Evolutionary conservation across 225 moss, liverwort and hornwort species (phyloP).

Genomic region (Lunularia cruciata): DNA sequence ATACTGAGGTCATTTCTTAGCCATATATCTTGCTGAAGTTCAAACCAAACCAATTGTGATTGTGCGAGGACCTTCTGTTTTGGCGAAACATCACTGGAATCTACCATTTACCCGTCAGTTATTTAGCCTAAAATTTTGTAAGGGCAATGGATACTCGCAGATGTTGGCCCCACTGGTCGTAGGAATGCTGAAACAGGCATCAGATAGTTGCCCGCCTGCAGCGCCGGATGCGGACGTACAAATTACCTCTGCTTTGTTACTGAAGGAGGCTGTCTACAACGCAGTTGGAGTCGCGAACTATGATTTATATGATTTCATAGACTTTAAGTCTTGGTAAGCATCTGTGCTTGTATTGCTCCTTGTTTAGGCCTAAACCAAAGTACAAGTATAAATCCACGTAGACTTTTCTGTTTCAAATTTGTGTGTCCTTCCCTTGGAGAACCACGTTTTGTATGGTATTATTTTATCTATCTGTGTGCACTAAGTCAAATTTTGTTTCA

Average conservation of each 20-base stretch:
- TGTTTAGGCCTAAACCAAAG: background rate
- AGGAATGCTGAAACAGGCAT: conserved; percentile 83
- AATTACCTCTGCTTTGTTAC: conserved; percentile 76
- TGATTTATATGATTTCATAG: conserved; percentile 95
- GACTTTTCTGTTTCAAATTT: background rate
- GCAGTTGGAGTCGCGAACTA: conserved; percentile 95
- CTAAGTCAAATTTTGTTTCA: conserved; percentile 20
- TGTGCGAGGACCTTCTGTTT: background rate
- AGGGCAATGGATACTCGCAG: conserved; percentile 41
- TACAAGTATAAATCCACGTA: background rate
- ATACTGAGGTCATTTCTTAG: background rate
- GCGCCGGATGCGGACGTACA: conserved; percentile 65
- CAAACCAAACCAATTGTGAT: background rate
- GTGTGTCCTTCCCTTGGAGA: too few relatives aligned
- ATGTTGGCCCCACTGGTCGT: conserved; percentile 89
- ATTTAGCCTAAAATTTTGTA: background rate
- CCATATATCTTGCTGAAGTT: background rate
- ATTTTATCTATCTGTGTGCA: background rate
- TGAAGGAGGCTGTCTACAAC: conserved; percentile 94
- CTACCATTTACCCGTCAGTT: background rate
- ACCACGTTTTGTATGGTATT: background rate
- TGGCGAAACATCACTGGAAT: background rate
- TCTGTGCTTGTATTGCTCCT: conserved; percentile 10
- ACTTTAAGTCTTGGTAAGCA: conserved; percentile 91
- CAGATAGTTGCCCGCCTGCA: conserved; percentile 79